Percentiles rank a stretch among this genome's conserved stretches.
Conservation (phyloP, 2,329 filamentous ascomycete genomes). For the Apiospora sp. region DNA sequence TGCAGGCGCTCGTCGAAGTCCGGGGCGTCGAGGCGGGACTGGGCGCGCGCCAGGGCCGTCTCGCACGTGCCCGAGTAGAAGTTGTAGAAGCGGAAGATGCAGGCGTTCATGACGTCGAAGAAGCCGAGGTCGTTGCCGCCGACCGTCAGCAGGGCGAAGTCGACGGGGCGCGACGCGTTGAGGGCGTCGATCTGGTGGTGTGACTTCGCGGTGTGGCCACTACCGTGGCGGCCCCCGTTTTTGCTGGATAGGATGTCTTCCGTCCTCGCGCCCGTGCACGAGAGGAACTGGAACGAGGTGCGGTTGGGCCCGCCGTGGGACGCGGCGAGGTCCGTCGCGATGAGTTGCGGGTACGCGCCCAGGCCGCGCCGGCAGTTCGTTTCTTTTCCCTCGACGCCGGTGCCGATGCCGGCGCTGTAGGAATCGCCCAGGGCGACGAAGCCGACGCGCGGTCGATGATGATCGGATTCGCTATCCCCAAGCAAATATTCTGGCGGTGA, state of each 20-base stretch:
- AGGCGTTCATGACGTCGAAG: constrained; percentile 58
- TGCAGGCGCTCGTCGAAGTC: constrained; percentile 50
- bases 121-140: constrained; percentile 59
- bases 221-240: no score
- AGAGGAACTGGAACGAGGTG: constrained; percentile 53
- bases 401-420: constrained; percentile 58
- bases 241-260: constrained; percentile 48
- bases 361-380: constrained; percentile 51
- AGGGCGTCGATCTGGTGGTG: constrained; percentile 52
- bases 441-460: constrained; percentile 34
- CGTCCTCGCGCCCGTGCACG: constrained; percentile 55
- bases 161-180: constrained; percentile 46
- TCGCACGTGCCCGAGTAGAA: constrained; percentile 57
- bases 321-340: constrained; percentile 47
- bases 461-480: not conserved
- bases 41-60: constrained; percentile 46
- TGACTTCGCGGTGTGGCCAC: no score
- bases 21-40: constrained; percentile 43
- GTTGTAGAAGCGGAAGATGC: constrained; percentile 58
- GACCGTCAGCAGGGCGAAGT: constrained; percentile 56
- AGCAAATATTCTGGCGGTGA: not conserved
- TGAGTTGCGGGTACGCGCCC: constrained; percentile 51
- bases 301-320: constrained; percentile 36
- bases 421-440: constrained; percentile 56
- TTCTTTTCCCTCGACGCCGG: constrained; percentile 49